These are phyloP conservation scores for Marchantia paleacea DNA, from an alignment of 225 moss, liverwort and hornwort genomes.

Conservation along the genomic window DNA sequence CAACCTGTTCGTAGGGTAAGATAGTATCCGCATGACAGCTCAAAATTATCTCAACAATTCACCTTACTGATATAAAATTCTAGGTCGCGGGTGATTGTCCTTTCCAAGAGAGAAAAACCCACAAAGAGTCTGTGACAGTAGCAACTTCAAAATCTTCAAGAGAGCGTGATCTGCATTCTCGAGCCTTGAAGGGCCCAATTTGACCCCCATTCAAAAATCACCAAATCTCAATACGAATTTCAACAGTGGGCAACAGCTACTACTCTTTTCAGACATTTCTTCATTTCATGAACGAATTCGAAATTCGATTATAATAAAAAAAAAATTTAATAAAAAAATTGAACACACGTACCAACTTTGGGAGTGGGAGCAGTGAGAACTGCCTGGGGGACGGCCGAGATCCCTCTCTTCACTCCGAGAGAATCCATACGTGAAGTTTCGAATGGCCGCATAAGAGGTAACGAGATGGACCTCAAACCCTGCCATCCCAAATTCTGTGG, in stretches of 20 bases:
- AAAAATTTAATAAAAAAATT: not conserved
- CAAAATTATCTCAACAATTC: too few species aligned
- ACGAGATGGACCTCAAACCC: slow-evolving; percentile 33
- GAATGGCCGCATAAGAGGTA: not conserved
- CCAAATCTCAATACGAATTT: too few species aligned
- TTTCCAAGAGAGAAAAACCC: not conserved
- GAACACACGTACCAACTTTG: slow-evolving; percentile 51
- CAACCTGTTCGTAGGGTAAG: not conserved
- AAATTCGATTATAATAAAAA: not conserved
- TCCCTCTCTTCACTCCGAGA: slow-evolving; percentile 11
- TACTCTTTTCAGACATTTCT: not conserved
- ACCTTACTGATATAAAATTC: too few species aligned
- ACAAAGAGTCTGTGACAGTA: not conserved
- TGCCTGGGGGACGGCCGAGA: slow-evolving; percentile 59
- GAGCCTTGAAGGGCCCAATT: not conserved
- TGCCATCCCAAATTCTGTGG: slow-evolving; percentile 32
- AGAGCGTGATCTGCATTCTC: not conserved
- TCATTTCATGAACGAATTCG: not conserved
- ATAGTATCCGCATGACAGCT: not conserved
- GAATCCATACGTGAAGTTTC: slow-evolving; percentile 2
- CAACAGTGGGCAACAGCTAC: not conserved
- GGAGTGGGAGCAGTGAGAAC: slow-evolving; percentile 62
- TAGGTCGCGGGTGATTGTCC: too few species aligned
- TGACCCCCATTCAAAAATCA: not conserved
- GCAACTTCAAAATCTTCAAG: not conserved